Conservation (phyloP, 495 filamentous ascomycete genomes). For the Ascobolus immersus region DNA sequence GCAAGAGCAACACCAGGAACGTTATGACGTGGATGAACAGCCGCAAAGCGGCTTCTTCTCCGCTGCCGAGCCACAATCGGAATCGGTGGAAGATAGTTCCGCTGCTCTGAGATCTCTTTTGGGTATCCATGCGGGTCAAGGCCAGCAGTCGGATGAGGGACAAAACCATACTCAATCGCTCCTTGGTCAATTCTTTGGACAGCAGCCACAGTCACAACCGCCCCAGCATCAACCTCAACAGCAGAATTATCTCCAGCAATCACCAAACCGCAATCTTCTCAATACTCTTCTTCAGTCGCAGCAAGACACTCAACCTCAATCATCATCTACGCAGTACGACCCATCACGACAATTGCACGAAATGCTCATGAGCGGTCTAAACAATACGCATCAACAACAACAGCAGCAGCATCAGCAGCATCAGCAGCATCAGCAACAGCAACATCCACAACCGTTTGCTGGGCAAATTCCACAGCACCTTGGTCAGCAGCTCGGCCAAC, state of each 20-base stretch:
- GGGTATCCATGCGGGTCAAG: constrained; percentile 4
- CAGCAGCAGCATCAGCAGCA: neutral
- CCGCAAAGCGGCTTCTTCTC: constrained; percentile 3
- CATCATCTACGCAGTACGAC: constrained; percentile 2
- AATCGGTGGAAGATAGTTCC: neutral
- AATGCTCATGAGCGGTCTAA: constrained; percentile 2
- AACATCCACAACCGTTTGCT: too few species aligned
- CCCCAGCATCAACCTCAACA: constrained; percentile 4
- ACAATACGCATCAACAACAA: neutral
- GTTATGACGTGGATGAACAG: constrained; percentile 12
- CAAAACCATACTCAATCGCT: neutral
- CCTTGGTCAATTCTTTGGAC: neutral
- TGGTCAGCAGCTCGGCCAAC: neutral
- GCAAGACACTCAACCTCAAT: neutral
- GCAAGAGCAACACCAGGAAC: constrained; percentile 1
- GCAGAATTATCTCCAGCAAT: constrained; percentile 8
- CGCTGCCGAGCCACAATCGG: constrained; percentile 1
- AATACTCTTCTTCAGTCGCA: neutral
- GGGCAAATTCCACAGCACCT: neutral
- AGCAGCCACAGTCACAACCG: neutral
- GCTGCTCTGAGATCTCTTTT: constrained; percentile 1
- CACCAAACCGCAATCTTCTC: constrained; percentile 25
- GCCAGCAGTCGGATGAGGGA: neutral
- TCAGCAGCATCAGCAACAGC: neutral
- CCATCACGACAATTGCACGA: neutral